Base-by-base conservation (phyloP, 2,329 filamentous ascomycete species). In the Aspergillus sp. region DNA sequence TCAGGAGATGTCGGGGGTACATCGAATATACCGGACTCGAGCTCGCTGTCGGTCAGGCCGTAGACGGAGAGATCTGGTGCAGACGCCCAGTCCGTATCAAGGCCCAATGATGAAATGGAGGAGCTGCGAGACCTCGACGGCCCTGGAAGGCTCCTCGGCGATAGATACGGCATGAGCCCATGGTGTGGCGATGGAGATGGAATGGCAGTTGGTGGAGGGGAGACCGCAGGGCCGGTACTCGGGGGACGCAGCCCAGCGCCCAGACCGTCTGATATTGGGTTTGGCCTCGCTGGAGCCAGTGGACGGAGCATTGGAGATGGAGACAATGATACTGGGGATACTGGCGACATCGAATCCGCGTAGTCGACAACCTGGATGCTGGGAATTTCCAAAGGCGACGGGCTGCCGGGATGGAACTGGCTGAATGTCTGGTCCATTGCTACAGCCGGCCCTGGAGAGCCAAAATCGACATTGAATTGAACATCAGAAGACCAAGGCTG, bases 351-450 rank as follows among this genome's bases (percentile, higher is more conserved):
- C 4, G 42, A 17, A 30, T 39, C 39, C 8, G 57, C 58, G 48
- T 41, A 62, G 11, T 56, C 55, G n/a, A 60, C 51, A 4, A 62
- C 50, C 17, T 60, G 52, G 22, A 62, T 62, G 12, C 58, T 54
- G 0, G 60, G 57, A 3, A 62, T 58, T 20, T 57, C 60, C 17
- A 55, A 13, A 1, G 48, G 26, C 9, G 53, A 47, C 30, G 43
- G 43, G 24, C 30, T 48, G 18, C 26, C 48, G 3, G 32, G 26
- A 3, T 26, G 22, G 7, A 50, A 45, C 11, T 49, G 41, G 17
- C 51, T 5, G 34, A 38, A 45, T n/a, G 48, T 1, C 18, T 48
- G 42, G n/a, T 42, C 47, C 17, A 30, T 39, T 8, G 49, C 18
- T 3, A 53, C 17, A 0, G 44, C 38, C 36, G 49, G 36, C 3